Conservation (phyloP, 1,284 basidiomycete genomes). For the Jaminaea rosea region DNA sequence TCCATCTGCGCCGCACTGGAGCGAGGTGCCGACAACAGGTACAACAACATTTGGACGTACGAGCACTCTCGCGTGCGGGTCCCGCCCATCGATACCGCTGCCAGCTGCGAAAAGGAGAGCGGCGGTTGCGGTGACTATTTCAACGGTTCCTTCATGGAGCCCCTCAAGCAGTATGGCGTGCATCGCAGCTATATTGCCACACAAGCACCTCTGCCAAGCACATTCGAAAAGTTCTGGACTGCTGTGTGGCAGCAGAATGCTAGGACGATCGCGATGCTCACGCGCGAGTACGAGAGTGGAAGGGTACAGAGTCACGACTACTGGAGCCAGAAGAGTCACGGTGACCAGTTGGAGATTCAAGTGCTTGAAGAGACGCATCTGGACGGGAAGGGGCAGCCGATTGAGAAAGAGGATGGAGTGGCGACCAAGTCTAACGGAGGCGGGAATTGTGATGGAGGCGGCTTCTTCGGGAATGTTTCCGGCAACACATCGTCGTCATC, state of each 20-base stretch:
- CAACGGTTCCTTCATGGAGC: conserved; percentile 40
- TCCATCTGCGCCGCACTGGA: conserved; percentile 93
- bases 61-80: conserved; percentile 59
- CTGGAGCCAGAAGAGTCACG: conserved; percentile 68
- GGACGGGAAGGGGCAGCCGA: conserved; percentile 4
- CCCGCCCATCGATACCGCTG: neutral
- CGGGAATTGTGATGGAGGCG: conserved; percentile 6
- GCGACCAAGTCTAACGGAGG: conserved; percentile 1
- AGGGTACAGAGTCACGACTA: conserved; percentile 85
- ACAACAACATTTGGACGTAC: conserved; percentile 92
- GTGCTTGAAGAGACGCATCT: conserved; percentile 24
- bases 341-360: conserved; percentile 49
- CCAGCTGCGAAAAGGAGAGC: neutral
- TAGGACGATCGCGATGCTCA: conserved; percentile 63
- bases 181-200: conserved; percentile 77
- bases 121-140: conserved; percentile 27
- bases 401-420: conserved; percentile 4
- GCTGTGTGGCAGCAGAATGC: conserved; percentile 55
- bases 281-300: conserved; percentile 79
- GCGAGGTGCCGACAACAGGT: conserved; percentile 77
- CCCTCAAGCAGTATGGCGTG: conserved; percentile 22
- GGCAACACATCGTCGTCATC: conserved; percentile 8
- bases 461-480: conserved; percentile 25
- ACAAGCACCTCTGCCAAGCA: conserved; percentile 83
- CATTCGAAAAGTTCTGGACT: conserved; percentile 88